Evolutionary conservation across 495 filamentous ascomycete species (phyloP), one percentile per base, ranked within the genome.

Genomic region (Aspergillus affinis): DNA sequence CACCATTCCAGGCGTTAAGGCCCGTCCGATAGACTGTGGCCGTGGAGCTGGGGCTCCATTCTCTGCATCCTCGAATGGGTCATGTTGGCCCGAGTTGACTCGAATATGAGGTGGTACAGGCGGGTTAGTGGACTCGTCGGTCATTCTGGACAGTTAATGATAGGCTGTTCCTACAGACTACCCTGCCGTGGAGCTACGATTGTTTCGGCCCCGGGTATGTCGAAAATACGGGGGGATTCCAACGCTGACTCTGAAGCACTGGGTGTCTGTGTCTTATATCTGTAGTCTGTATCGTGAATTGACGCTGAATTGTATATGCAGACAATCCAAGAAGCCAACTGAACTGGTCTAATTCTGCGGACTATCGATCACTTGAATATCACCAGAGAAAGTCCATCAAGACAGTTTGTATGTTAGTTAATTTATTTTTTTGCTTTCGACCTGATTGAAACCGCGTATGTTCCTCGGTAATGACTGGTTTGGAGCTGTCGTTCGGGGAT

Each of bases 51-150:
- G 23, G 10, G 29, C 17, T 9, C 7, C 26, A 27, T 10, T n/a
- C 56, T 72, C 45, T 55, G 65, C 52, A 50, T 78, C 75, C 10
- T 65, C 53, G 52, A 82, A 75, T 7, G 83, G 75, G 61, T 86
- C 76, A 55, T 84, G 77, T 46, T 72, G 76, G 15, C 78, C 84
- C 15, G 83, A 86, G 60, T 88, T 88, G 30, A 88, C 76, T 50
- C 81, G 78, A 49, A 88, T 81, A 58, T 86, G 85, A 50, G 65
- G 65, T 2, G 60, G 61, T 10, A 27, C 56, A 0, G 58, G 45
- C 44, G 20, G 57, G 32, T 51, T 45, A 12, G 52, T 32, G 15
- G 57, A 44, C 13, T 45, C 48, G 15, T 60, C 55, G 36, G 62
- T 54, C 65, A 65, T 64, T 18, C 20, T 59, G 20, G 19, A 3